These are phyloP conservation scores for Cicer cuneatum DNA, from an alignment of 306 rosid genomes.

Conservation along the genomic window DNA sequence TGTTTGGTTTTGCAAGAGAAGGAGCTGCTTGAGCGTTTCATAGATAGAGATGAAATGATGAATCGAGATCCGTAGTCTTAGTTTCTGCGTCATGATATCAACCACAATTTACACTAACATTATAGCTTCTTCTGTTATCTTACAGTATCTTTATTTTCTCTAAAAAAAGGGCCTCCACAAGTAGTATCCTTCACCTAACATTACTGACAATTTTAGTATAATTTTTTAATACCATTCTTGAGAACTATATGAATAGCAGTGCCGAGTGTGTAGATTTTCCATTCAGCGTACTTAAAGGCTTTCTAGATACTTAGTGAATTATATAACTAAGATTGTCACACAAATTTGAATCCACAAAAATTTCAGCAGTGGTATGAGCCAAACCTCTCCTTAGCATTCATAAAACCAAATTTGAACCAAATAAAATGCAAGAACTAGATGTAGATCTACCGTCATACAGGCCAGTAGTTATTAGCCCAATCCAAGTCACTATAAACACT, in stretches of 20 bases:
- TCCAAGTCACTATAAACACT: too few species aligned
- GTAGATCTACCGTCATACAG: too few species aligned
- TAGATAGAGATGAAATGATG: conserved; percentile 78
- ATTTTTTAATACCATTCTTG: conserved; percentile 13
- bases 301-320: not conserved
- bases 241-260: conserved; percentile 13
- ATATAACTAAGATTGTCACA: too few species aligned
- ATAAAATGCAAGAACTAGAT: too few species aligned
- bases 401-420: too few species aligned
- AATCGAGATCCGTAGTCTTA: conserved; percentile 39
- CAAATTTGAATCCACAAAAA: too few species aligned
- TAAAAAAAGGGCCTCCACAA: conserved; percentile 22
- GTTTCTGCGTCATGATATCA: conserved; percentile 11
- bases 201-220: not conserved
- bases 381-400: too few species aligned
- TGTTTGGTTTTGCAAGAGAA: conserved; percentile 68
- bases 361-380: too few species aligned
- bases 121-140: conserved; percentile 11
- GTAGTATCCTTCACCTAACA: conserved; percentile 13
- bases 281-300: not conserved
- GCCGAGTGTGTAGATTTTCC: not conserved
- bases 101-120: not conserved
- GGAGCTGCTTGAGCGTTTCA: conserved; percentile 82
- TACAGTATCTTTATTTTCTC: not conserved
- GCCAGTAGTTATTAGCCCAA: too few species aligned